These are phyloP conservation scores for California macrophylla DNA, from an alignment of 441 rosid species.

Conservation along the genomic window DNA sequence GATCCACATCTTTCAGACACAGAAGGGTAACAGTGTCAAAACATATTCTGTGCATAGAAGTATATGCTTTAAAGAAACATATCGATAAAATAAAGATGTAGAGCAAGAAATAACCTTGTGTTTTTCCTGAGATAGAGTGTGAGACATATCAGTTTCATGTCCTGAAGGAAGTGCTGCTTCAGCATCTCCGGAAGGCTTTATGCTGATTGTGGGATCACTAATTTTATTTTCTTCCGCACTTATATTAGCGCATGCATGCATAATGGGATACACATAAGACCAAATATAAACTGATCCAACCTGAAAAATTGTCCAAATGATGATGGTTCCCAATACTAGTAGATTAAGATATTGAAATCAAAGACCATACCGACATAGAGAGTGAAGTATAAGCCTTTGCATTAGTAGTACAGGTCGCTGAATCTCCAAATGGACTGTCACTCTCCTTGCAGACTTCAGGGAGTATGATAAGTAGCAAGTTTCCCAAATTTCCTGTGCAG, in stretches of 20 bases:
- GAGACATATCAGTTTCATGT: neutral
- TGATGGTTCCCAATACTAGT: no score
- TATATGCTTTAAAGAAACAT: no score
- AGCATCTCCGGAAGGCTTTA: conserved; percentile 3
- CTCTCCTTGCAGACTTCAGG: conserved; percentile 32
- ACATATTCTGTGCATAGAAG: no score
- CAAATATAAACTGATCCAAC: conserved; percentile 28
- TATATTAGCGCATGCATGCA: conserved; percentile 17
- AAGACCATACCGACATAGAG: conserved; percentile 27
- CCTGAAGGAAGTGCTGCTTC: conserved; percentile 19
- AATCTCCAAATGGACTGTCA: conserved; percentile 35
- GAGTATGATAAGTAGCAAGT: conserved; percentile 29
- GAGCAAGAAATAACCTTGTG: neutral
- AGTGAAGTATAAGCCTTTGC: conserved; percentile 32
- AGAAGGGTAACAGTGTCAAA: no score
- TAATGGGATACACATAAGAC: conserved; percentile 28
- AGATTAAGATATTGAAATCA: neutral
- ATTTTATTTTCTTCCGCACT: neutral
- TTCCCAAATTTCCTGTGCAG: conserved; percentile 29
- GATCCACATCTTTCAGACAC: no score
- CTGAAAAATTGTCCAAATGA: no score
- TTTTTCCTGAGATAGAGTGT: neutral
- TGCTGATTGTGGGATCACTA: no score
- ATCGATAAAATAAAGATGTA: neutral
- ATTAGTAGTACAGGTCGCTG: conserved; percentile 19